phyloP scores from a whole-genome alignment of 345 rosid genomes.

The Pseudoturritis turrita region DNA sequence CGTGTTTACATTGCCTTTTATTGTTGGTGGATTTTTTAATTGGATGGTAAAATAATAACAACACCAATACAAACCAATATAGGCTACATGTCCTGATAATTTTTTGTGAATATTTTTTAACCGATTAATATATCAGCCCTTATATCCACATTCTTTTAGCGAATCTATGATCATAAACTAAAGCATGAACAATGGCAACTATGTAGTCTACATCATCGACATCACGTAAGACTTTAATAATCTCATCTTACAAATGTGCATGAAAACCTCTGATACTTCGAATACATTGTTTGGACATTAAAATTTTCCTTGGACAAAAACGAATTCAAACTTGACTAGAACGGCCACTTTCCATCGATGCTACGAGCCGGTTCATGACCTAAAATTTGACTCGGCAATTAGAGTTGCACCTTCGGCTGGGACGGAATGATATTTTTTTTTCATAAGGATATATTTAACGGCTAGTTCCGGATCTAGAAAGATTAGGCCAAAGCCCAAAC shows the following conservation, averaged over 20 bases:
- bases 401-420: too few relatives aligned
- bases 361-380: neutral
- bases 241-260: neutral
- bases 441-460: too few relatives aligned
- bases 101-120: neutral
- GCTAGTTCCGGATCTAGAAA: too few relatives aligned
- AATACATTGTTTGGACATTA: neutral
- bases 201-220: neutral
- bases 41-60: too few relatives aligned
- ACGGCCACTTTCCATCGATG: neutral
- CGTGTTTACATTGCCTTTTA: constrained; percentile 2
- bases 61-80: too few relatives aligned
- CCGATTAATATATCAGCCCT: neutral
- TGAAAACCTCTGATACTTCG: neutral
- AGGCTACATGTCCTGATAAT: too few relatives aligned
- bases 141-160: neutral
- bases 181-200: neutral
- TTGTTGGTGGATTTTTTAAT: too few relatives aligned
- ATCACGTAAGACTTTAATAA: neutral
- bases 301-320: neutral
- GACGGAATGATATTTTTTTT: too few relatives aligned
- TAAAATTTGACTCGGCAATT: neutral
- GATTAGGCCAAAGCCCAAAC: too few relatives aligned
- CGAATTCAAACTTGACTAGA: neutral
- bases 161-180: neutral